Percentiles rank a stretch among this genome's conserved stretches.
Conservation (phyloP, 176 grass and related monocot genomes). For the Avena atlantica region DNA sequence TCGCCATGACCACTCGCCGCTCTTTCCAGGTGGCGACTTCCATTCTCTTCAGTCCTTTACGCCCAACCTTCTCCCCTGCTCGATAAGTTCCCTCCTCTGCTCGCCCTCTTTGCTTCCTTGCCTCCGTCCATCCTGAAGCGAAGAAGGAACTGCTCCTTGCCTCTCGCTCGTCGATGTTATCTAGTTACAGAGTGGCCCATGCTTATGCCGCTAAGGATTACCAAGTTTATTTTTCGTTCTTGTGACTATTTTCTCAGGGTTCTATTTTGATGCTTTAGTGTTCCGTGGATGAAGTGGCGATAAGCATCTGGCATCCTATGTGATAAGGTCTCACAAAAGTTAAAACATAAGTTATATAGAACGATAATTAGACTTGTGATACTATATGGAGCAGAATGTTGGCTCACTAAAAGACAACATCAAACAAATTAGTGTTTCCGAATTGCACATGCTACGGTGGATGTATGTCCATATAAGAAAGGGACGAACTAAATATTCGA, state of each 20-base stretch:
- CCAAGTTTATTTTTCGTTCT: not conserved
- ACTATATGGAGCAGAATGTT: too few relatives aligned
- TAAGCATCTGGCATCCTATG: too few relatives aligned
- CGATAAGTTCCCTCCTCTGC: conserved; percentile 37
- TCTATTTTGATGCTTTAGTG: conserved; percentile 31
- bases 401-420: too few relatives aligned
- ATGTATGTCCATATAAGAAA: too few relatives aligned
- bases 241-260: not conserved
- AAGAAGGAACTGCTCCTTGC: conserved; percentile 18
- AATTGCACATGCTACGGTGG: too few relatives aligned
- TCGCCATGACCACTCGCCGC: conserved; percentile 44
- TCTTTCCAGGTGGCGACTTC: conserved; percentile 23
- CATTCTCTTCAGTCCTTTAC: not conserved
- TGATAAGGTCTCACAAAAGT: too few relatives aligned
- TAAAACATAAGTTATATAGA: too few relatives aligned
- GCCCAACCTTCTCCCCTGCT: conserved; percentile 21
- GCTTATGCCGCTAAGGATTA: conserved; percentile 26
- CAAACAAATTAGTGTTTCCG: too few relatives aligned
- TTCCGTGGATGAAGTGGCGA: not conserved
- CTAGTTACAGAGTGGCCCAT: conserved; percentile 30
- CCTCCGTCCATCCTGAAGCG: conserved; percentile 13
- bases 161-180: not conserved
- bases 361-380: too few relatives aligned
- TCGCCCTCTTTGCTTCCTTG: conserved; percentile 9
- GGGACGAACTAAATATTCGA: too few relatives aligned